Conservation (phyloP, 2,329 filamentous ascomycete species). For the Paecilomyces dactylethromorphus region DNA sequence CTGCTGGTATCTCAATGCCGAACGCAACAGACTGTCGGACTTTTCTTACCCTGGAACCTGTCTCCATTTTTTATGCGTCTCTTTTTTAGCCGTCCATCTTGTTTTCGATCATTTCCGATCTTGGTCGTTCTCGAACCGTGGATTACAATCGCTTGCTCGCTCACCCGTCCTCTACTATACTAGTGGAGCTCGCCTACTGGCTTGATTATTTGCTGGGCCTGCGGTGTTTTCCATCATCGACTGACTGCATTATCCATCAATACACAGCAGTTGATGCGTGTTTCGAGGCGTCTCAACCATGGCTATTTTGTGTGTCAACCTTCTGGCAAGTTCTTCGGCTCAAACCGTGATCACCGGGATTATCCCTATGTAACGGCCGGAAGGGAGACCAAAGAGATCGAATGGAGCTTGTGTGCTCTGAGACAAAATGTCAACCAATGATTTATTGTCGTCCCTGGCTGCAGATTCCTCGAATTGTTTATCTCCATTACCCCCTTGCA, state of each 20-base stretch:
- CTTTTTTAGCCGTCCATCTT: conserved; percentile 27
- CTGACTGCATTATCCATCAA: conserved; percentile 3
- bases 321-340: conserved; percentile 8
- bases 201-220: conserved; percentile 6
- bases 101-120: conserved; percentile 28
- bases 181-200: conserved; percentile 4
- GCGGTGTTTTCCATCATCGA: conserved; percentile 6
- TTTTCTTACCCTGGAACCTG: conserved; percentile 26
- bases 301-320: conserved; percentile 4
- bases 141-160: conserved; percentile 14
- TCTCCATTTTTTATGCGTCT: conserved; percentile 27
- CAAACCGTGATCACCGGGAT: conserved; percentile 4
- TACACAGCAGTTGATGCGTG: not conserved
- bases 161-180: conserved; percentile 8
- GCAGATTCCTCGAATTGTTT: not conserved
- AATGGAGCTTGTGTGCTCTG: conserved; percentile 5
- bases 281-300: conserved; percentile 6
- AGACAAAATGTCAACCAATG: not conserved
- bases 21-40: conserved; percentile 25
- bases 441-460: not conserved
- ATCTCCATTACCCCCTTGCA: not conserved
- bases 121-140: conserved; percentile 23
- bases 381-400: conserved; percentile 1
- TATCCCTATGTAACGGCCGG: conserved; percentile 6
- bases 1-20: conserved; percentile 20